Conservation (phyloP, 176 grass and related monocot species). For the Dactylis glomerata region DNA sequence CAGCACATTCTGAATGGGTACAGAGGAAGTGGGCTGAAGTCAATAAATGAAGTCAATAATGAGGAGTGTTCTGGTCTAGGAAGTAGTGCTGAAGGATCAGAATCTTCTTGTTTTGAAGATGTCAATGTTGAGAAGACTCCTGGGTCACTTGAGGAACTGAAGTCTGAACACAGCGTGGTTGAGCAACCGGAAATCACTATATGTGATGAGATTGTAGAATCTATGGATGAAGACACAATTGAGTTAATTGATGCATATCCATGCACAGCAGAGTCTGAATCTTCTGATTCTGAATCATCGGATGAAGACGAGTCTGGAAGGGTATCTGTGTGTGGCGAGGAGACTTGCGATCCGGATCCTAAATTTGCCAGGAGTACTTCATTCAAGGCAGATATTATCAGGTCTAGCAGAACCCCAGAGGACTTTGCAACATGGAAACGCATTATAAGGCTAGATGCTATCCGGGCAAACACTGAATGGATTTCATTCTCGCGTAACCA, state of each 20-base stretch:
- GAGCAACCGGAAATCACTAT: conserved; percentile 41
- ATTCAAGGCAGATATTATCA: conserved; percentile 56
- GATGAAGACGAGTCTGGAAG: conserved; percentile 73
- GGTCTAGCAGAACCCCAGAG: conserved; percentile 55
- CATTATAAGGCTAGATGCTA: conserved; percentile 90
- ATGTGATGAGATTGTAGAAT: conserved; percentile 9
- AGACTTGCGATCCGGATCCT: conserved; percentile 50
- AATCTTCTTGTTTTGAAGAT: conserved; percentile 66
- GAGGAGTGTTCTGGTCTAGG: conserved; percentile 47
- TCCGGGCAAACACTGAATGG: conserved; percentile 79
- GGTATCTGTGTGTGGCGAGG: conserved; percentile 45
- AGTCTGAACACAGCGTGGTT: conserved; percentile 22
- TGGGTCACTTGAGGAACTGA: conserved; percentile 44
- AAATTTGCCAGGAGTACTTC: conserved; percentile 53
- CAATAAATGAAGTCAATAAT: conserved; percentile 56
- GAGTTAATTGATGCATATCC: conserved; percentile 44
- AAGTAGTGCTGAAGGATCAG: conserved; percentile 50
- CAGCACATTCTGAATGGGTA: conserved; percentile 51
- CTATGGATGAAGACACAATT: conserved; percentile 40
- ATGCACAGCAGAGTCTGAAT: conserved; percentile 65
- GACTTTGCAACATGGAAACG: conserved; percentile 86
- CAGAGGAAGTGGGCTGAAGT: conserved; percentile 65
- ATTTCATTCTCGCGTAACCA: conserved; percentile 58
- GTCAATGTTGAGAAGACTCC: conserved; percentile 15
- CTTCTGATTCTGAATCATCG: conserved; percentile 80